Conservation (phyloP, 208 protist genomes). For the Crithidia acanthocephali region DNA sequence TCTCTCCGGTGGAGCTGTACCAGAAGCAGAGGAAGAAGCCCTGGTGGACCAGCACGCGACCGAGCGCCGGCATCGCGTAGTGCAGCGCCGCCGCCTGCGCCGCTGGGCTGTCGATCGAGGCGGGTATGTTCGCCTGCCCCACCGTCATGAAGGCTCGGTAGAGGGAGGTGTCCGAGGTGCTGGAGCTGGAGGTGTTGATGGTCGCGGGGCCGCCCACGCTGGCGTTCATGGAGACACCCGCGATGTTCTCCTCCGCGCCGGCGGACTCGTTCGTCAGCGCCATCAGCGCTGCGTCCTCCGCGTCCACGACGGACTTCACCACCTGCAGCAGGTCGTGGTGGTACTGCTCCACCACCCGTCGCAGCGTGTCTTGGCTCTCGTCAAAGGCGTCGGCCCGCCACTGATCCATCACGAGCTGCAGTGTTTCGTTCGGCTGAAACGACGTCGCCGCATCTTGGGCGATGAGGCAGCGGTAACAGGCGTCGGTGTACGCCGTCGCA, state of each 20-base stretch:
- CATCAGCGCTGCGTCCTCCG: conserved; percentile 34
- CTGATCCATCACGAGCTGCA: conserved; percentile 42
- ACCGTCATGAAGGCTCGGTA: conserved; percentile 9
- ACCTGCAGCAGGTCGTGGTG: conserved; percentile 44
- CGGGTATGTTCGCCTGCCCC: conserved; percentile 13
- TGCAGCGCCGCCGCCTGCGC: conserved; percentile 34
- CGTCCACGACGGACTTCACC: conserved; percentile 42
- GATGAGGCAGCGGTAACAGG: conserved; percentile 43
- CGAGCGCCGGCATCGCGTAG: conserved; percentile 41
- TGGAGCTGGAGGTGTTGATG: not conserved
- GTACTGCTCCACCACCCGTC: conserved; percentile 40
- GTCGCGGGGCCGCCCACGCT: conserved; percentile 3
- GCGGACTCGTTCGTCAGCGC: conserved; percentile 9
- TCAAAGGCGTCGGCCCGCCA: conserved; percentile 36
- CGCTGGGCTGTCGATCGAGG: conserved; percentile 26
- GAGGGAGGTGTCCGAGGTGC: conserved; percentile 9
- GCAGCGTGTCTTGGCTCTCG: conserved; percentile 37
- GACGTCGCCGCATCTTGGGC: conserved; percentile 31
- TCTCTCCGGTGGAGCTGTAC: conserved; percentile 44
- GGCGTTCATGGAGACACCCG: conserved; percentile 15
- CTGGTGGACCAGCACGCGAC: conserved; percentile 40
- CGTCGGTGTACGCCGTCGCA: conserved; percentile 41
- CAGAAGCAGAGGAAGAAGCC: conserved; percentile 65
- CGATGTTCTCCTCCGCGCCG: conserved; percentile 12
- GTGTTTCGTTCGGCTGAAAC: conserved; percentile 46